Conservation (phyloP, 176 grass and related monocot species). For the Triticum turgidum region DNA sequence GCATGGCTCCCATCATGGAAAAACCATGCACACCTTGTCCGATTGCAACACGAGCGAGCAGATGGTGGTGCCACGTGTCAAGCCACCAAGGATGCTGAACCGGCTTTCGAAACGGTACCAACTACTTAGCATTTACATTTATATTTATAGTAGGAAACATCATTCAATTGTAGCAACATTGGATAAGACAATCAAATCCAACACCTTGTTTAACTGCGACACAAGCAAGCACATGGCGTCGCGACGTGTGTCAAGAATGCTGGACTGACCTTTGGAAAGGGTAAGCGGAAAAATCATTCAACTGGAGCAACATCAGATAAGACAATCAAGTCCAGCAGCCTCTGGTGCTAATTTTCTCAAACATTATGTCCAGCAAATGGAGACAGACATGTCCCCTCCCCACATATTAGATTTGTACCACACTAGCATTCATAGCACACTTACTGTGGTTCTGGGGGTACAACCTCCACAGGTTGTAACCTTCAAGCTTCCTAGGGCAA, state of each 20-base stretch:
- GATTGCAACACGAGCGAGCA: background rate
- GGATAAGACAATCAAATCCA: background rate
- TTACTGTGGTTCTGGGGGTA: background rate
- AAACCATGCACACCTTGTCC: background rate
- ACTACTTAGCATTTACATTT: background rate
- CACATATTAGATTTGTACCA: background rate
- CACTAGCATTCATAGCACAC: conserved; percentile 15
- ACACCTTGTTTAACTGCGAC: background rate
- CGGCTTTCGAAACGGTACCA: background rate
- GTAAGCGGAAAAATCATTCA: background rate
- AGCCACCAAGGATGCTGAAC: background rate
- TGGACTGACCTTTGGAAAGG: background rate
- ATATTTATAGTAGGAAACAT: background rate
- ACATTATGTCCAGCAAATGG: background rate
- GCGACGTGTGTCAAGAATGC: background rate
- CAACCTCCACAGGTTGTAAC: background rate
- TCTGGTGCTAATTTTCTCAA: background rate
- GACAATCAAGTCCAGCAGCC: background rate
- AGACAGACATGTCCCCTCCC: background rate
- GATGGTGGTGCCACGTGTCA: background rate
- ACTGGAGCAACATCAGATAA: conserved; percentile 10
- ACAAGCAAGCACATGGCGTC: background rate
- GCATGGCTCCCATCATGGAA: background rate
- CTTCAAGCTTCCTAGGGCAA: background rate
- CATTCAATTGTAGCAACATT: background rate